Base-by-base conservation (phyloP, 2,329 filamentous ascomycete species). In the Monosporascus cannonballus region DNA sequence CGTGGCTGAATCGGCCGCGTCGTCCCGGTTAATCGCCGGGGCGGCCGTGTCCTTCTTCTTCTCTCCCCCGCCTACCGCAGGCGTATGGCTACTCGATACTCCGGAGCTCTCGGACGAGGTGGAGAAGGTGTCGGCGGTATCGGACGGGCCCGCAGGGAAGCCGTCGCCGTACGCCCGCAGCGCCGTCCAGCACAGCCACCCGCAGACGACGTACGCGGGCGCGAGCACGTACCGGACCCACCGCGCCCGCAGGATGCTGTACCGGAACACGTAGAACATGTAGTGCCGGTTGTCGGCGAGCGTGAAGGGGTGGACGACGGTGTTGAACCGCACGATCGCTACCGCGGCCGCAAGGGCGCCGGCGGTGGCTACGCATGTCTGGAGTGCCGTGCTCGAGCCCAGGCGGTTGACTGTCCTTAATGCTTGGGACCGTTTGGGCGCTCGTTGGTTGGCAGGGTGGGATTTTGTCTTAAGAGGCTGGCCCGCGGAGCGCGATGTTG, bases 231-330 rank as follows among this genome's bases (percentile, higher is more conserved):
- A 91, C 37, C 85, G 85, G 49, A 90, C 71, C 18, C 75, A 70
- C 1, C 76, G 74, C 42, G 89, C 81, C 6, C 78, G 78, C 2
- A 87, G 80, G 38, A 97, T 85, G 6, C 87, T 85, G 63, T 91
- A 84, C 1, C 91, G 85, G 75, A 99, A 99, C 55, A 96, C 76
- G 72, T 99, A 99, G 70, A 99, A 99, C 68, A 96, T 87, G 73
- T 96, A 99, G 69, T 99, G 94, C 2, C 94, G 80, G 69, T 99
- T 99, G 70, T 99, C 94, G 36, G 94, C 94, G 1, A 97, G 80
- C 0, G 92, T 96, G 67, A 97, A 99, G 0, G 94, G 93, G 65
- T 99, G 94, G 44, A 97, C 82, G 57, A 96, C 87, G 36, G 94
- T 99, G 76, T 96, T 97, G 77, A 81, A 87, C 56, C 83, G 81